Evolutionary conservation across 371 early-diverging fungal species (phyloP).

Genomic region (Circinella minor): DNA sequence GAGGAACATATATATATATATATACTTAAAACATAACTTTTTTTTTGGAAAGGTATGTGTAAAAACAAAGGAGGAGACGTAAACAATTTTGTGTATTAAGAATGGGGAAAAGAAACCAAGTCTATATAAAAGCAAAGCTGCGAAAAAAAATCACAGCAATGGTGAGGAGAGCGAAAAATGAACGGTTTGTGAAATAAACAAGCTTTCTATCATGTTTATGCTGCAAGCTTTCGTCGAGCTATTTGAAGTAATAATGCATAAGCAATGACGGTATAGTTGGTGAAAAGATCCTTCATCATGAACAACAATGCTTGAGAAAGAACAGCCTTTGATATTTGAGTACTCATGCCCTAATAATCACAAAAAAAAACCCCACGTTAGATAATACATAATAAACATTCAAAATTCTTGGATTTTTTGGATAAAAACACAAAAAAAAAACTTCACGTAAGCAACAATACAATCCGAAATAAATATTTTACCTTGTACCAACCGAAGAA

Average conservation of each 20-base stretch:
- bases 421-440: not conserved
- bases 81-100: too few species aligned
- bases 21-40: too few species aligned
- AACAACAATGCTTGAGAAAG: constrained; percentile 94
- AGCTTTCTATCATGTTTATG: constrained; percentile 2
- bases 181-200: not conserved
- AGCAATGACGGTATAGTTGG: constrained; percentile 63
- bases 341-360: constrained; percentile 82
- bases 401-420: too few species aligned
- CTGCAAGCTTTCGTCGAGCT: constrained; percentile 15
- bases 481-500: constrained; percentile 93
- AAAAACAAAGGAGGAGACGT: not conserved
- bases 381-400: not conserved
- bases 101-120: not conserved
- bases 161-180: not conserved
- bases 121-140: constrained; percentile 1
- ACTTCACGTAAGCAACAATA: constrained; percentile 4
- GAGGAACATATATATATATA: not conserved
- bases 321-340: constrained; percentile 96
- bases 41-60: not conserved
- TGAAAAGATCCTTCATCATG: constrained; percentile 91
- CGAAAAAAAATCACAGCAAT: not conserved
- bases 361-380: not conserved
- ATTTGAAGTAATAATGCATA: constrained; percentile 40
- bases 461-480: constrained; percentile 12